Conservation (phyloP, 352 stramenopile genomes). For the Globisporangium spiculum region DNA sequence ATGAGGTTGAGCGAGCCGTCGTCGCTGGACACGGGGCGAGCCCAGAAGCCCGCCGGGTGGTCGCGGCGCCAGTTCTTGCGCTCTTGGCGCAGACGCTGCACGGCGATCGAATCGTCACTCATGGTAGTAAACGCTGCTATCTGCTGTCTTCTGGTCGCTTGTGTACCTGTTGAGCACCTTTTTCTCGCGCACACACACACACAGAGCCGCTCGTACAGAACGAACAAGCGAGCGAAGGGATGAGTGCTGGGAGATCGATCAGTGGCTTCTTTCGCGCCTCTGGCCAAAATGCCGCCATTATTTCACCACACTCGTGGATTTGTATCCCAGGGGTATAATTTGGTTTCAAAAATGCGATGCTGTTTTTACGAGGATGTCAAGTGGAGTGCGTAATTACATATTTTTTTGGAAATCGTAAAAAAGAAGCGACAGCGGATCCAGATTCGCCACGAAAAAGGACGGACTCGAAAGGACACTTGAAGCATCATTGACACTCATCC, state of each 20-base stretch:
- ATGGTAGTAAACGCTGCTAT: constrained; percentile 23
- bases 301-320: background rate
- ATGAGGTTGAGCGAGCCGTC: constrained; percentile 97
- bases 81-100: constrained; percentile 90
- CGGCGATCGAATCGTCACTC: constrained; percentile 88
- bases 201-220: background rate
- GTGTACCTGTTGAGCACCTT: background rate
- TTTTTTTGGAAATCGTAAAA: constrained; percentile 7
- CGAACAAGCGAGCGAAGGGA: background rate
- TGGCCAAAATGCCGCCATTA: background rate
- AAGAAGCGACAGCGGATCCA: background rate
- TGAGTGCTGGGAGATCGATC: background rate
- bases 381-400: constrained; percentile 19
- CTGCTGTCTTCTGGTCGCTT: background rate
- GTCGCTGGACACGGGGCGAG: constrained; percentile 87
- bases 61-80: constrained; percentile 94
- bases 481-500: background rate
- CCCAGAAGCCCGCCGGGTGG: constrained; percentile 97
- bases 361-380: constrained; percentile 6
- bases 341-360: background rate
- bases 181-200: background rate
- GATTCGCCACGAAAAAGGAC: background rate
- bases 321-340: background rate
- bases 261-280: constrained; percentile 10
- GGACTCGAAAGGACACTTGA: constrained; percentile 8